Evolutionary conservation across 148 eudicot genomes (phyloP).

Genomic region (Rhododendron simsii): DNA sequence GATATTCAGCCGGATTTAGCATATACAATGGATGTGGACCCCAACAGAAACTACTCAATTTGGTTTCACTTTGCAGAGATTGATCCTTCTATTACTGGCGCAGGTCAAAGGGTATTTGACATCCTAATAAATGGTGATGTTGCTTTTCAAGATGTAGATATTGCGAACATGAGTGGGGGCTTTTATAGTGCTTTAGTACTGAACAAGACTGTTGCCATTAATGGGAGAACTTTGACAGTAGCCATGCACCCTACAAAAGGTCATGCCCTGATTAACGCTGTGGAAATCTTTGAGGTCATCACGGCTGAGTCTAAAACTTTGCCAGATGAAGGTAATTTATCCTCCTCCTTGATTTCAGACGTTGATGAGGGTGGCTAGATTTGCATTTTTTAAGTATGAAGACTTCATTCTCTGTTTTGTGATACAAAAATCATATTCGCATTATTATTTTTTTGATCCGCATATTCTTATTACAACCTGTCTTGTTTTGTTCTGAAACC

Average conservation of each 20-base stretch:
- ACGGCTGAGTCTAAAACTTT: slow-evolving; percentile 72
- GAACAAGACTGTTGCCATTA: slow-evolving; percentile 74
- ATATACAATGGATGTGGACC: slow-evolving; percentile 81
- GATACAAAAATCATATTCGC: background rate
- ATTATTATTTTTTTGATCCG: too few species aligned
- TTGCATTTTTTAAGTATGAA: background rate
- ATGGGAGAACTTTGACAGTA: slow-evolving; percentile 75
- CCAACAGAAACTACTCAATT: slow-evolving; percentile 81
- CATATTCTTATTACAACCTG: background rate
- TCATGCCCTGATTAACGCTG: slow-evolving; percentile 68
- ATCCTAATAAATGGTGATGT: slow-evolving; percentile 70
- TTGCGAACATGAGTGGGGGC: slow-evolving; percentile 70
- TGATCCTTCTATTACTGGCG: slow-evolving; percentile 64
- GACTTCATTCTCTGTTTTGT: background rate
- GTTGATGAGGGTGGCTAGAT: background rate
- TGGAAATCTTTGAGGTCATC: slow-evolving; percentile 78
- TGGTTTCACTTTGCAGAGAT: slow-evolving; percentile 99
- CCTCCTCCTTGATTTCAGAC: background rate
- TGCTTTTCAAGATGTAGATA: slow-evolving; percentile 59
- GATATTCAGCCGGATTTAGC: slow-evolving; percentile 54
- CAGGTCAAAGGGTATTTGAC: slow-evolving; percentile 82
- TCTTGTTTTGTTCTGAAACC: background rate
- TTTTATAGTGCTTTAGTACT: slow-evolving; percentile 66
- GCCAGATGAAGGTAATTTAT: slow-evolving; percentile 65
- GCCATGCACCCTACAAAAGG: slow-evolving; percentile 57